Evolutionary conservation across 306 rosid species (phyloP), one percentile per base, ranked within the genome.

Genomic region (Quercus alba): DNA sequence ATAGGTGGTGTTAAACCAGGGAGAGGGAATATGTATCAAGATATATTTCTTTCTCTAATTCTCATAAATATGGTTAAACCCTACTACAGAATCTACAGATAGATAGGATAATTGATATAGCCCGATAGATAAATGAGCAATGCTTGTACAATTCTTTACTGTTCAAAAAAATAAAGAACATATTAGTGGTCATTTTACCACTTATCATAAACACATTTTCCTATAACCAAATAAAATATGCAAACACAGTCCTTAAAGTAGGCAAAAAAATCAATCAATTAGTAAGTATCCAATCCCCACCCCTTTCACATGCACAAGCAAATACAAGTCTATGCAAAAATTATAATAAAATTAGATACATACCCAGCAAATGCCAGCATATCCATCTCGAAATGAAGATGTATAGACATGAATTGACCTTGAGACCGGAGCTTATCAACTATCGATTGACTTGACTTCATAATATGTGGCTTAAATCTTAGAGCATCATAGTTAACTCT

Each of bases 401-500:
- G 23, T 21, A 21, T 21, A 21, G 23, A 21, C 23, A 21, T 21
- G 23, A 89, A 95, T 85, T 87, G 93, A 56, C 98, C 98, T 87
- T 91, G 92, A 79, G 91, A 76, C 3, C 97, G 91, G 54, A 95
- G 97, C 89, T 95, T 95, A 76, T 95, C 97, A 56, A 93, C 91
- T 81, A 95, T 95, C 30, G 94, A 91, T 85, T 93, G 91, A 80
- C 99, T 90, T 80, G 93, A 81, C 89, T 81, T 90, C 91, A 93
- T 87, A 79, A 95, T 95, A 81, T 91, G 89, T 1, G 97, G 92
- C 89, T 93, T 95, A 88, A 95, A 95, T 81, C 89, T 91, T 66
- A 95, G 84, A 80, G 99, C 98, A 72, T 95, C 98, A 88, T 95
- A 93, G 70, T 93, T 95, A 85, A 93, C 97, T 71, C 99, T 91